Percentiles rank a stretch among this genome's conserved stretches.
These are phyloP conservation scores for Smallanthus sonchifolius DNA, from an alignment of 129 eudicot genomes.

Conservation along the genomic window DNA sequence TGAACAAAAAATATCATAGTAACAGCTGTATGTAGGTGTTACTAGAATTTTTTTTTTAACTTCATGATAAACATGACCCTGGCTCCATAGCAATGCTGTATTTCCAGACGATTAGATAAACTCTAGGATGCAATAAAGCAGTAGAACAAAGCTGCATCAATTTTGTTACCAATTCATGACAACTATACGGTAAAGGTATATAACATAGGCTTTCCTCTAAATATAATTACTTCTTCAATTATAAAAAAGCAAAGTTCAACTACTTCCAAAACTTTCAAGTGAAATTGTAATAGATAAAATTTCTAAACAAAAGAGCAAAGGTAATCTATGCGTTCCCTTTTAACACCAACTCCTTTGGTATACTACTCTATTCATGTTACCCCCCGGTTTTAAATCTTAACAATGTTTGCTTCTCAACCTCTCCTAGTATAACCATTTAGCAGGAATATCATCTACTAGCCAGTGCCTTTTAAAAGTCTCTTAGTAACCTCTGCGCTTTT, in stretches of 20 bases:
- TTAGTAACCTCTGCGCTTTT: too few species aligned
- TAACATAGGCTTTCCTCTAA: neutral
- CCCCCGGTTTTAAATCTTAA: neutral
- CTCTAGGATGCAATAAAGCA: neutral
- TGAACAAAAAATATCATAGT: neutral
- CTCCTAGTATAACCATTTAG: neutral
- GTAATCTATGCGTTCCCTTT: neutral
- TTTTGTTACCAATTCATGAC: neutral
- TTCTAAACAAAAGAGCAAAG: neutral
- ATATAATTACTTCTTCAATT: neutral
- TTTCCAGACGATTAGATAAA: neutral
- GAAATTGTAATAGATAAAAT: neutral
- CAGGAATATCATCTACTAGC: neutral
- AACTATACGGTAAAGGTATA: neutral
- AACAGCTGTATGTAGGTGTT: neutral
- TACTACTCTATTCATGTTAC: too few species aligned
- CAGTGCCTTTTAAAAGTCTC: neutral
- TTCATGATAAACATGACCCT: neutral
- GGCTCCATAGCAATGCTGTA: neutral
- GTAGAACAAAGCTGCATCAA: neutral
- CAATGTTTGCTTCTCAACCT: neutral
- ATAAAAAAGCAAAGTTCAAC: neutral
- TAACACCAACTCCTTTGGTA: too few species aligned
- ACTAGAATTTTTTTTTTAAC: neutral
- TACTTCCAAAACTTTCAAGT: neutral